Conservation (phyloP, 192 early-diverging fungal species). For the Backusella tuberculispora region DNA sequence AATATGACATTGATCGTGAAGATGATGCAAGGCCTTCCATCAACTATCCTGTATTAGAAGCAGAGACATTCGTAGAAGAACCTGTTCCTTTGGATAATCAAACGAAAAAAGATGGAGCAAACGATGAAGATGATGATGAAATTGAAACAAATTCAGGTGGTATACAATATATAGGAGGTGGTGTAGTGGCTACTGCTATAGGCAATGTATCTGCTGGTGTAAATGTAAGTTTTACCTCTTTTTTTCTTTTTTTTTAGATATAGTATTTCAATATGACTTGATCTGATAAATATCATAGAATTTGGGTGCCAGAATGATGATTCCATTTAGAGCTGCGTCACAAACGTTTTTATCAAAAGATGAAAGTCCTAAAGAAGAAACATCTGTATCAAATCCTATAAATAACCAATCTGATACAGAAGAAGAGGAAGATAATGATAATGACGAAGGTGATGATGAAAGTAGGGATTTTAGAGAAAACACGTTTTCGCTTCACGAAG, state of each 20-base stretch:
- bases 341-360: not conserved
- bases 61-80: not conserved
- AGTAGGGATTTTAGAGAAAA: not conserved
- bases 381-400: not conserved
- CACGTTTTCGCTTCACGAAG: not conserved
- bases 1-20: not conserved
- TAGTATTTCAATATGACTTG: not conserved
- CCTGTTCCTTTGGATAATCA: not conserved
- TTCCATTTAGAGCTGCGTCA: not conserved
- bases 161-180: slow-evolving; percentile 19
- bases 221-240: slow-evolving; percentile 8
- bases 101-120: not conserved
- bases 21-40: not conserved
- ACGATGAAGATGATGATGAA: not conserved
- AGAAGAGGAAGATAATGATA: not conserved
- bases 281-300: not conserved
- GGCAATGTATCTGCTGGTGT: slow-evolving; percentile 24
- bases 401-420: not conserved
- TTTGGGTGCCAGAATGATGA: slow-evolving; percentile 18
- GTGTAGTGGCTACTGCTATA: slow-evolving; percentile 21
- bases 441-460: not conserved
- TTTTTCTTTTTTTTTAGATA: no score
- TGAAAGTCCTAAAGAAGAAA: not conserved
- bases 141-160: not conserved
- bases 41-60: not conserved